A percentile compares a stretch with the other conserved stretches of the same genome.
Evolutionary conservation across 2,329 filamentous ascomycete species (phyloP).

Genomic region (Pyrenochaeta sp.): DNA sequence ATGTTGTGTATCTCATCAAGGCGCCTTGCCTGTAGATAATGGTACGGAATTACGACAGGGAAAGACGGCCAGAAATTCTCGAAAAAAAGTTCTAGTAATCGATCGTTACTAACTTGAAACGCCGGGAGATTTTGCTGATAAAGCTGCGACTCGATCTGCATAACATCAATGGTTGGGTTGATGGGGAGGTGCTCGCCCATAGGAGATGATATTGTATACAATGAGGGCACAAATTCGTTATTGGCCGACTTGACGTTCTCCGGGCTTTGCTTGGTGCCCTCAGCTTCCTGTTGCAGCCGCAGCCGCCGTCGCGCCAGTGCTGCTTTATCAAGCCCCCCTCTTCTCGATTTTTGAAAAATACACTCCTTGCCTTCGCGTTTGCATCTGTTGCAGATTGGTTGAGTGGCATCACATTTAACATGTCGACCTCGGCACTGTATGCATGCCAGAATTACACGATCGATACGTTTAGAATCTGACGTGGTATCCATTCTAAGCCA

Average conservation of each 20-base stretch:
- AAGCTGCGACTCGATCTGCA: constrained; percentile 9
- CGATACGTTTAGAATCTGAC: constrained; percentile 27
- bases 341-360: constrained; percentile 41
- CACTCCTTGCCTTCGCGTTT: constrained; percentile 45
- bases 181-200: not conserved
- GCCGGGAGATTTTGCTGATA: constrained; percentile 17
- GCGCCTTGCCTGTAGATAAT: constrained; percentile 43
- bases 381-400: constrained; percentile 43
- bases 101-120: constrained; percentile 37
- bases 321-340: constrained; percentile 46
- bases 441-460: constrained; percentile 44
- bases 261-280: constrained; percentile 17
- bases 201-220: not conserved
- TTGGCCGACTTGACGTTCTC: not conserved
- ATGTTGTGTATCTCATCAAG: constrained; percentile 27
- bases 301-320: constrained; percentile 39
- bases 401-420: constrained; percentile 45
- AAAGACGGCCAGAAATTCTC: constrained; percentile 63
- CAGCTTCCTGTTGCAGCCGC: constrained; percentile 36
- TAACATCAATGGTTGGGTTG: constrained; percentile 3
- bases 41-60: constrained; percentile 62
- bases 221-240: not conserved
- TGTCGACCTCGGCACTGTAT: constrained; percentile 44
- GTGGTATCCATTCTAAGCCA: constrained; percentile 26
- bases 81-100: constrained; percentile 42